phyloP scores from a whole-genome alignment of 208 protist species.

The Spongospora subterranea region DNA sequence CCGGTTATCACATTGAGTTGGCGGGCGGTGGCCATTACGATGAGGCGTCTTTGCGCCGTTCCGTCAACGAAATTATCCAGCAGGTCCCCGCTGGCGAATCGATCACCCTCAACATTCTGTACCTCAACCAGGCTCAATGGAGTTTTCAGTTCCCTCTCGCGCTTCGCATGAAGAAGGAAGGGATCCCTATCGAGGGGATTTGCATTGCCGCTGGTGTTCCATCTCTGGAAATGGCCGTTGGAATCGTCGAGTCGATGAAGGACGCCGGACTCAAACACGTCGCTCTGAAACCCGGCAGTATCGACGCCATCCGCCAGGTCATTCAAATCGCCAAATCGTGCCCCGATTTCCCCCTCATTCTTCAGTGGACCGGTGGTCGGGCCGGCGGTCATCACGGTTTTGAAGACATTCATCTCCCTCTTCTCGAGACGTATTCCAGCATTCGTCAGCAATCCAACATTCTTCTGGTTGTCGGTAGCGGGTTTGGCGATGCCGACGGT shows the following conservation, averaged over 20 bases:
- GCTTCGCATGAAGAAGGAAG: constrained; percentile 67
- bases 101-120: constrained; percentile 79
- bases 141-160: constrained; percentile 77
- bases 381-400: constrained; percentile 80
- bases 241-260: constrained; percentile 71
- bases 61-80: constrained; percentile 65
- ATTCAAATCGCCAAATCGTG: constrained; percentile 72
- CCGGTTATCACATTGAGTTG: constrained; percentile 78
- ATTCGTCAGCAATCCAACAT: constrained; percentile 76
- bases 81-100: constrained; percentile 65
- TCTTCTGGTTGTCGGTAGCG: constrained; percentile 76
- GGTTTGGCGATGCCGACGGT: constrained; percentile 74
- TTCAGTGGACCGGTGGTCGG: constrained; percentile 81
- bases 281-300: constrained; percentile 78
- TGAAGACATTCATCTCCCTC: constrained; percentile 78
- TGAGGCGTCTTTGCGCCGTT: constrained; percentile 56
- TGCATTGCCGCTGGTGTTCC: constrained; percentile 76
- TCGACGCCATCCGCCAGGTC: constrained; percentile 72
- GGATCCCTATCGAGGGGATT: constrained; percentile 75
- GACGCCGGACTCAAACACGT: constrained; percentile 73
- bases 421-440: constrained; percentile 76
- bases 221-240: constrained; percentile 66
- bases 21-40: constrained; percentile 72
- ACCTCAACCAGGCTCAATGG: constrained; percentile 78
- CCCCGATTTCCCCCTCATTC: constrained; percentile 73